Conservation (phyloP, 2,329 filamentous ascomycete species). For the Balansia obtecta region DNA sequence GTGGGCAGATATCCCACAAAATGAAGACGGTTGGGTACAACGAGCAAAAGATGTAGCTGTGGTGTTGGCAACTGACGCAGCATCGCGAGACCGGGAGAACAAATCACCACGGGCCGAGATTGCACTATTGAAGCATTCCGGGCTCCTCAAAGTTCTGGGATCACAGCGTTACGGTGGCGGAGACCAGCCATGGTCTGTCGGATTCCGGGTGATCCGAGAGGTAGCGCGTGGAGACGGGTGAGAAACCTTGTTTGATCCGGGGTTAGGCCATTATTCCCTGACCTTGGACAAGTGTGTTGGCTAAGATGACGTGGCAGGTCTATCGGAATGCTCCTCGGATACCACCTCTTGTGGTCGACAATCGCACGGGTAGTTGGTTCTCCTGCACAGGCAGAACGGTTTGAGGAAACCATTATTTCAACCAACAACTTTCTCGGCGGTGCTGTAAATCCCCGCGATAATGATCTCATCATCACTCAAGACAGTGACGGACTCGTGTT, state of each 20-base stretch:
- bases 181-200: slow-evolving; percentile 33
- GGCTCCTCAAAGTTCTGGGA: slow-evolving; percentile 26
- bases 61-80: slow-evolving; percentile 22
- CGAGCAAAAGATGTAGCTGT: slow-evolving; percentile 25
- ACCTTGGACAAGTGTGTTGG: no score
- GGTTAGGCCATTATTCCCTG: no score
- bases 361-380: slow-evolving; percentile 49
- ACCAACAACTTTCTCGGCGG: slow-evolving; percentile 57
- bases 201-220: slow-evolving; percentile 46
- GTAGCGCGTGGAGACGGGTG: slow-evolving; percentile 52
- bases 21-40: slow-evolving; percentile 24
- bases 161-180: slow-evolving; percentile 29
- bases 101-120: slow-evolving; percentile 29
- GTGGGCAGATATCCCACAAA: slow-evolving; percentile 21
- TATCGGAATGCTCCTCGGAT: slow-evolving; percentile 52
- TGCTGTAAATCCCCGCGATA: slow-evolving; percentile 53
- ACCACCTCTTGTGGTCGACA: slow-evolving; percentile 51
- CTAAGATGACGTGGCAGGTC: slow-evolving; percentile 24
- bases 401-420: slow-evolving; percentile 42
- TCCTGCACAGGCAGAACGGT: slow-evolving; percentile 43
- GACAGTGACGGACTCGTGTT: slow-evolving; percentile 44
- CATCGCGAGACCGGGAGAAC: slow-evolving; percentile 23
- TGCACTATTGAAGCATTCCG: slow-evolving; percentile 27
- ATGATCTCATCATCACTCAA: slow-evolving; percentile 42
- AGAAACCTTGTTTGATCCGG: not conserved